Base-by-base conservation (phyloP, 2,329 filamentous ascomycete genomes). In the Grosmannia huntii region DNA sequence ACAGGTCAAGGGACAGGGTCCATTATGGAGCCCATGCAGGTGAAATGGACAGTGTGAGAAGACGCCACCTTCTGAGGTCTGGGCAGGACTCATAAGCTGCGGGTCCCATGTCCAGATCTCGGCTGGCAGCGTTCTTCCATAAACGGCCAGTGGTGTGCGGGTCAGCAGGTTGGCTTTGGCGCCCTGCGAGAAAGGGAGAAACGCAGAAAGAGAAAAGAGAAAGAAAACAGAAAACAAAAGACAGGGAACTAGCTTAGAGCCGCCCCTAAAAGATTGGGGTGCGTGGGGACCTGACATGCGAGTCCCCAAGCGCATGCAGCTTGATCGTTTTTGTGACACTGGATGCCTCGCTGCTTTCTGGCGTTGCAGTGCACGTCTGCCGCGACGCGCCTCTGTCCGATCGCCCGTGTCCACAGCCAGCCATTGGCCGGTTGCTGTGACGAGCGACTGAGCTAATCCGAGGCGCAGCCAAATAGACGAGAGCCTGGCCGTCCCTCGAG, bases 301-400 rank as follows among this genome's bases (percentile, higher is more conserved):
- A 56, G 36, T 48, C 49, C 48, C 58, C 55, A 48, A 59, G 58
- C 55, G 55, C 51, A 51, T 57, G 58, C 58, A 53, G 58, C 41
- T 59, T 53, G 38, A 50, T 41, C 49, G 44, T 52, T 44, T 53
- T 50, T 50, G 48, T 50, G 48, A 50, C 48, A 50, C 48, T 50
- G 48, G 46, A 44, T 44, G 41, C 19, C 41, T 16, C 41, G 41
- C 14, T n/a, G 41, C 41, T 5, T 38, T 36, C 33, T 36, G 10
- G 33, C 33, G 33, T 36, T 2, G 41, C n/a, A 21, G 41, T 16
- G 41, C n/a, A n/a, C n/a, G n/a, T n/a, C n/a, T n/a, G n/a, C n/a
- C n/a, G n/a, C n/a, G n/a, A n/a, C n/a, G n/a, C n/a, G n/a, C n/a
- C n/a, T n/a, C n/a, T n/a, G n/a, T n/a, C n/a, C n/a, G n/a, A n/a